A percentile compares a stretch with the other conserved stretches of the same genome.
phyloP scores from a whole-genome alignment of 306 rosid species.

The Myrica gale region DNA sequence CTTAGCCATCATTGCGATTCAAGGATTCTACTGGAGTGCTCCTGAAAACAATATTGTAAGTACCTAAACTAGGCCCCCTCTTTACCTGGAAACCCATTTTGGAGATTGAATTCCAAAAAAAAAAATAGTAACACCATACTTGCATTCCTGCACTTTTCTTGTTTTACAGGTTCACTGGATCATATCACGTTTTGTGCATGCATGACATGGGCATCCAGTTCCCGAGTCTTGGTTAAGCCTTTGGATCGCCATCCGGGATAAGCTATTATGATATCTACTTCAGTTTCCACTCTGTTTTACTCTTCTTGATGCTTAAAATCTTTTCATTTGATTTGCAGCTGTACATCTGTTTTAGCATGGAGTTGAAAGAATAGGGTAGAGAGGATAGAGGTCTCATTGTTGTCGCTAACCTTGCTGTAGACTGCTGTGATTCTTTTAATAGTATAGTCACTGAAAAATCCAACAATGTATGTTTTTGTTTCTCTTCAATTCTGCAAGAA shows the following conservation, averaged over 20 bases:
- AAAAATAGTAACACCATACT: not conserved
- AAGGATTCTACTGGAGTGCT: conserved; percentile 67
- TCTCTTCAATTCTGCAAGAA: not conserved
- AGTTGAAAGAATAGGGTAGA: not conserved
- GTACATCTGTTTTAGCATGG: not conserved
- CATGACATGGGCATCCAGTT: conserved; percentile 19
- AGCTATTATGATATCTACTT: not conserved
- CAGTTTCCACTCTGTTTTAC: not conserved
- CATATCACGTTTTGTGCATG: conserved; percentile 43
- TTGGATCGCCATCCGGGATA: not conserved
- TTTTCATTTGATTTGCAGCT: not conserved
- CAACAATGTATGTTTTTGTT: not conserved
- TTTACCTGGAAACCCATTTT: too few relatives aligned
- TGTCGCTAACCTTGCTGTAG: not conserved
- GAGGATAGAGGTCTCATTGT: not conserved
- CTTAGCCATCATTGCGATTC: conserved; percentile 60
- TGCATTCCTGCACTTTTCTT: conserved; percentile 15
- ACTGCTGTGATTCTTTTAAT: not conserved
- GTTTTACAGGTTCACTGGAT: conserved; percentile 67
- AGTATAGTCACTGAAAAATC: not conserved
- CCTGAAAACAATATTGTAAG: conserved; percentile 78
- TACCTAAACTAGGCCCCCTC: not conserved
- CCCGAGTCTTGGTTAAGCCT: not conserved
- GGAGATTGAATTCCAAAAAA: not conserved
- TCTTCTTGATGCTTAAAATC: conserved; percentile 1